These are phyloP conservation scores for Aschersonia sp. DNA, from an alignment of 2,329 filamentous ascomycete genomes.

Conservation along the genomic window DNA sequence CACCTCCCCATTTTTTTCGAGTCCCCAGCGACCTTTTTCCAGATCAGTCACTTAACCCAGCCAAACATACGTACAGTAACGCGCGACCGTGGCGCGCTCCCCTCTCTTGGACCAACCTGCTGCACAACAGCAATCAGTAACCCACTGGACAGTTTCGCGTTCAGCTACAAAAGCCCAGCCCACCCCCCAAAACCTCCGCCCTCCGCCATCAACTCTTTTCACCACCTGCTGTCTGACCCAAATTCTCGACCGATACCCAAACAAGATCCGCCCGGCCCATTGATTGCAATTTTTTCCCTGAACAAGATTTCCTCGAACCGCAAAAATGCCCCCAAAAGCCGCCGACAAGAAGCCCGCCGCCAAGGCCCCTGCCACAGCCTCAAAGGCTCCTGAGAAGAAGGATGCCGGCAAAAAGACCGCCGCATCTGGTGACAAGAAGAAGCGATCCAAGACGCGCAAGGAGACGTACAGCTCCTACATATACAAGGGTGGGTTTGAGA, in stretches of 20 bases:
- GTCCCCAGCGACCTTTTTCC: not conserved
- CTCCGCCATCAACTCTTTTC: conserved; percentile 30
- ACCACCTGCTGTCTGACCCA: conserved; percentile 19
- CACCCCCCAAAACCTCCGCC: conserved; percentile 31
- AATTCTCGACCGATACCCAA: conserved; percentile 7
- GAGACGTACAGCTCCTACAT: conserved; percentile 99
- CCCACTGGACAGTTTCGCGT: conserved; percentile 31
- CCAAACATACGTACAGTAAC: conserved; percentile 3
- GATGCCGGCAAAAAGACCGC: conserved; percentile 99
- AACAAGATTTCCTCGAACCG: conserved; percentile 10
- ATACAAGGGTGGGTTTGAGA: conserved; percentile 73
- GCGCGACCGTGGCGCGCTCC: conserved; percentile 7
- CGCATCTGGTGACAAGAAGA: conserved; percentile 96
- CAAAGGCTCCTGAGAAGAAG: conserved; percentile 81
- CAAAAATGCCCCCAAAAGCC: conserved; percentile 92
- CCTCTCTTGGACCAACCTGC: conserved; percentile 3
- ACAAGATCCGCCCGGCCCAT: conserved; percentile 1
- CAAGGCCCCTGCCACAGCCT: conserved; percentile 74
- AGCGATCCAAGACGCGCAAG: conserved; percentile 99
- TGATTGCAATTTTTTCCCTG: conserved; percentile 4
- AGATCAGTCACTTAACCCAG: conserved; percentile 4
- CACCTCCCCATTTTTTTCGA: conserved; percentile 2
- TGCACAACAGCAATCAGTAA: conserved; percentile 38
- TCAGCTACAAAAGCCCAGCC: conserved; percentile 46
- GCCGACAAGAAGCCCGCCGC: conserved; percentile 98